A percentile compares a stretch with the other conserved stretches of the same genome.
Conservation (phyloP, 257 asterid species). For the Nyctanthes arbortristis region DNA sequence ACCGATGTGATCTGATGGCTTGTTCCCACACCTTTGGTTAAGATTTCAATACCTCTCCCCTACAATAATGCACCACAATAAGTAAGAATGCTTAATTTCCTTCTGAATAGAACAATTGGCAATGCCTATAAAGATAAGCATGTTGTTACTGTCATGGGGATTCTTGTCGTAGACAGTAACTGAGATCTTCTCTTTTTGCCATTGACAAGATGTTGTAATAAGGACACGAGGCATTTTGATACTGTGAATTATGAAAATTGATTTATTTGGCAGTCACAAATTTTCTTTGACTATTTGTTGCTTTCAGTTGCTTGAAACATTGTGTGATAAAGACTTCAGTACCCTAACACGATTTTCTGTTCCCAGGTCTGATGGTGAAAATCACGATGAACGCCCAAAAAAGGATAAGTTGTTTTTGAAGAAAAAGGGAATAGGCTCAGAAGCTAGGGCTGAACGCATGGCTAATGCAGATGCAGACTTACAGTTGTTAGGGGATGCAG, state of each 20-base stretch:
- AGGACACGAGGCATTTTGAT: constrained; percentile 1
- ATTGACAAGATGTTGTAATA: too few species aligned
- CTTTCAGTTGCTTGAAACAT: constrained; percentile 12
- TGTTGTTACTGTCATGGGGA: too few species aligned
- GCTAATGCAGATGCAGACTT: constrained; percentile 84
- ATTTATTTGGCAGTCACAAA: background rate
- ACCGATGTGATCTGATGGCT: too few species aligned
- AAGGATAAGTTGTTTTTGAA: constrained; percentile 68
- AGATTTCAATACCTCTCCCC: too few species aligned
- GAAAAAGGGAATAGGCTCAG: constrained; percentile 91
- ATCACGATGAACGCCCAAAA: constrained; percentile 61
- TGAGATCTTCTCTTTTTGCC: too few species aligned
- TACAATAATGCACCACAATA: too few species aligned
- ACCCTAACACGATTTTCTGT: constrained; percentile 14
- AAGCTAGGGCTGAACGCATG: constrained; percentile 83
- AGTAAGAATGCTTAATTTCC: too few species aligned
- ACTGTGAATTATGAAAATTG: background rate
- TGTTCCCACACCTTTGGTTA: too few species aligned
- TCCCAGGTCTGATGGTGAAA: constrained; percentile 53
- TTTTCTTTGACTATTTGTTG: background rate
- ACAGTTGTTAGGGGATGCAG: constrained; percentile 83
- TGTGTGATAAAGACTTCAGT: constrained; percentile 6
- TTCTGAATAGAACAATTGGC: too few species aligned
- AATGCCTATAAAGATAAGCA: too few species aligned
- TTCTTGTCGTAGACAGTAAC: too few species aligned